Base-by-base conservation (phyloP, 2,329 filamentous ascomycete species). In the Aspergillus sp. region DNA sequence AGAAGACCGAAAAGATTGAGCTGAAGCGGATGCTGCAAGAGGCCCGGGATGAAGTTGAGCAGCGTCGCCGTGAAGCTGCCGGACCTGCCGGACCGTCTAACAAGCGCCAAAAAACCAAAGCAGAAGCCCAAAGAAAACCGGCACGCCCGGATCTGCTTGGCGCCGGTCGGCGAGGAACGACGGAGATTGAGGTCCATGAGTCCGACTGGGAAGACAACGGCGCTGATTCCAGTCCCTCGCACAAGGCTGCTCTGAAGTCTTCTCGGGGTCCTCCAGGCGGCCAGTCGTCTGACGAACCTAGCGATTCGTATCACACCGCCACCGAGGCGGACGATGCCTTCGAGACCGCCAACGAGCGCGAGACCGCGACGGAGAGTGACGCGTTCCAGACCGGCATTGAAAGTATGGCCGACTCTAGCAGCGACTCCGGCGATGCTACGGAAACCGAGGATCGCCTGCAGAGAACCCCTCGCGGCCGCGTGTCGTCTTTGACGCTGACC, bases 1-100 rank as follows among this genome's bases (percentile, higher is more conserved):
- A 99, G 76, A 99, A 98, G 87, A 97, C 94, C 0, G 95, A 99
- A 76, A 99, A 97, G 81, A 85, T 98, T 29, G 95, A 99, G 77
- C 85, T 98, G 56, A 93, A 92, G 77, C 90, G 94, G 60, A 91
- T 99, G 85, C 85, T 98, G 31, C 94, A 98, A 78, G 95, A 99
- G 70, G 90, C 94, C 24, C 88, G 93, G 39, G 95, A 99, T 72
- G 95, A 99, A 70, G 80, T 99, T 29, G 95, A 92, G 75, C 77
- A 86, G 51, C 85, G 87, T 60, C 82, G 85, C 52, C 81, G 78
- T 55, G 85, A 81, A 58, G 84, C 86, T 32, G 55, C 78, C 77
- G 51, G 72, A 24, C 61, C 69, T 22, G 74, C 76, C 53, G 73
- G 77, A 22, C 57, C 75, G 45, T 65, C 75, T 67, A 67, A 73